These are phyloP conservation scores for Irpex rosettiformis DNA, from an alignment of 1,284 basidiomycete species.

Conservation along the genomic window DNA sequence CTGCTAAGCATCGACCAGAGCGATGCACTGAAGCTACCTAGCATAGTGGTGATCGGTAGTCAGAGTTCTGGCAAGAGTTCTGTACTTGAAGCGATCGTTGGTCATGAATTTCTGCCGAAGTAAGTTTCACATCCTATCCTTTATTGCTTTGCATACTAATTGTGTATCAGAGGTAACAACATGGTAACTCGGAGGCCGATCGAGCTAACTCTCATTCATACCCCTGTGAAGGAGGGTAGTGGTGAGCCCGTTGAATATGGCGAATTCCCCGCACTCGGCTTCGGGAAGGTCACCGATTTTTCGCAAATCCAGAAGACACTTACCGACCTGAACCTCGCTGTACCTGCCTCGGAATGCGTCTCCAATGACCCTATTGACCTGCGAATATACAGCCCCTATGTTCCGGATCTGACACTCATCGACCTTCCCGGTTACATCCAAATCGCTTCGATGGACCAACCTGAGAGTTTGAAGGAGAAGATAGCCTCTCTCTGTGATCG, in stretches of 20 bases:
- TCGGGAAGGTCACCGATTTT: conserved; percentile 90
- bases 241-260: conserved; percentile 81
- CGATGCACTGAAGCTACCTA: conserved; percentile 89
- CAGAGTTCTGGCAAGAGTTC: conserved; percentile 98
- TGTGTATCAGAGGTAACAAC: conserved; percentile 79
- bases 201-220: conserved; percentile 95
- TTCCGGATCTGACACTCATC: conserved; percentile 96
- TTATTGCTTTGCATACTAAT: conserved; percentile 11
- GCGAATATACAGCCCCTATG: conserved; percentile 92
- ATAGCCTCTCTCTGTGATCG: conserved; percentile 89
- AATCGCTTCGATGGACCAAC: conserved; percentile 93
- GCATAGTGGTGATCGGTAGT: conserved; percentile 97
- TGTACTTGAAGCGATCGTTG: conserved; percentile 96
- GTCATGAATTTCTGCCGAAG: conserved; percentile 98
- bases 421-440: conserved; percentile 98
- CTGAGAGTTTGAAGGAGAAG: conserved; percentile 91
- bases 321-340: conserved; percentile 93
- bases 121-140: conserved; percentile 35
- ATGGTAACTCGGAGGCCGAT: conserved; percentile 99
- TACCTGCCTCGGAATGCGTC: conserved; percentile 85
- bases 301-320: conserved; percentile 87
- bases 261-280: conserved; percentile 88
- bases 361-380: conserved; percentile 96
- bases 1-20: conserved; percentile 94
- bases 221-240: conserved; percentile 51